Evolutionary conservation across 805 yeast genomes (phyloP), one percentile per base, ranked within the genome.

Genomic region (Yarrowia bubula): DNA sequence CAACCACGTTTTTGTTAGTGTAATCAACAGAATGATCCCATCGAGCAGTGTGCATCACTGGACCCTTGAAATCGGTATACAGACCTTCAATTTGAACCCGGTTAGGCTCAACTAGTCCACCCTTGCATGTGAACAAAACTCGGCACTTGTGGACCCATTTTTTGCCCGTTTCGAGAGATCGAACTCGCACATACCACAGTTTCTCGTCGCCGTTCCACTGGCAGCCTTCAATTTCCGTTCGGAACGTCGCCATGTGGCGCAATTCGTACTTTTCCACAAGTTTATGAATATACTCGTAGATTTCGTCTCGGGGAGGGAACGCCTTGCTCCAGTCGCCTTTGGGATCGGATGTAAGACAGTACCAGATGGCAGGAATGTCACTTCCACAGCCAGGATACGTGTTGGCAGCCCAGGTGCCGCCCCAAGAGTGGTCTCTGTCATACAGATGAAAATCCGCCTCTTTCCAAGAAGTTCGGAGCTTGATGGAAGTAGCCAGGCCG

Each of bases 381-480:
- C 61, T 51, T 8, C 69, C 68, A 31, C 70, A 68, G 8, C 70
- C 70, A 2, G 71, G 71, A 32, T 69, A 69, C 11, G 68, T 58
- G 55, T 69, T 69, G 28, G 67, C 66, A 13, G 50, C 64, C 71
- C 71, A 69, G 17, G 71, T 69, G 10, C 71, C 71, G 1, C 71
- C 71, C 58, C 69, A 47, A 17, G 55, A 64, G 11, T 33, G 41
- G 17, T 69, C 58, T 8, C 64, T 60, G 9, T 67, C 69, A 31
- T 58, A 68, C 17, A 68, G 47, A 17, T 53, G 64, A 13, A 58
- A 67, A 43, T 67, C 69, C 1, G 18, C 63, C 8, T 47, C 47
- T 10, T 62, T 62, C 63, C 60, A 62, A 17, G 44, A 17, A 5
- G 63, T 62, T 2, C 48, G 7, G 11, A 62, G 46, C 41, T 62